These are phyloP conservation scores for Trichosporon faecale DNA, from an alignment of 1,284 basidiomycete species.

Conservation along the genomic window DNA sequence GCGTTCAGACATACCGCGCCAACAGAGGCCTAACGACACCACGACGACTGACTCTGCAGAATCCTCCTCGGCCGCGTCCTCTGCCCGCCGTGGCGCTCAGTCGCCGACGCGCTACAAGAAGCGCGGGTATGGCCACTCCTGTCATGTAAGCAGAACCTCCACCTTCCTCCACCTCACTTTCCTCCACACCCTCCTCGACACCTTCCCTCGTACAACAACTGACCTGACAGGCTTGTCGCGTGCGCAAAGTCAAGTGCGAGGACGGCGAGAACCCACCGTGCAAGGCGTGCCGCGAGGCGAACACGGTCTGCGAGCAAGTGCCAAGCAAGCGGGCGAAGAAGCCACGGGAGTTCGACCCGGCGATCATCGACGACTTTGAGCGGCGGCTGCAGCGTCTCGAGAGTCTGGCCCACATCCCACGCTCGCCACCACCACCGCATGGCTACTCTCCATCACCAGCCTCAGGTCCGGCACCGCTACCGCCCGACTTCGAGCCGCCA, in stretches of 20 bases:
- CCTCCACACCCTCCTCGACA: not conserved
- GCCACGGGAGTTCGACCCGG: not conserved
- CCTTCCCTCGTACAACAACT: too few relatives aligned
- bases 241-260: conserved; percentile 30
- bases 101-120: conserved; percentile 24
- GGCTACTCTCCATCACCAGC: not conserved
- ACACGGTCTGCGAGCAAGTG: conserved; percentile 27
- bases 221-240: conserved; percentile 25
- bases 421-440: not conserved
- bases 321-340: conserved; percentile 16
- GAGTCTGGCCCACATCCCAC: not conserved
- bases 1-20: not conserved
- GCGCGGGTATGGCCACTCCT: conserved; percentile 28
- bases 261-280: conserved; percentile 28
- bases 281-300: conserved; percentile 25
- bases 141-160: conserved; percentile 18
- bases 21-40: not conserved
- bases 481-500: conserved; percentile 5
- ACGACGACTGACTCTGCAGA: conserved; percentile 1
- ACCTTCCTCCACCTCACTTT: not conserved
- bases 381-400: conserved; percentile 26
- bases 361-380: conserved; percentile 16
- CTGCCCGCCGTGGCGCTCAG: not conserved
- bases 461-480: not conserved
- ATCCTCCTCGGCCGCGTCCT: not conserved